Conservation (phyloP, 495 filamentous ascomycete species). For the Saxispiralis lemnorum region DNA sequence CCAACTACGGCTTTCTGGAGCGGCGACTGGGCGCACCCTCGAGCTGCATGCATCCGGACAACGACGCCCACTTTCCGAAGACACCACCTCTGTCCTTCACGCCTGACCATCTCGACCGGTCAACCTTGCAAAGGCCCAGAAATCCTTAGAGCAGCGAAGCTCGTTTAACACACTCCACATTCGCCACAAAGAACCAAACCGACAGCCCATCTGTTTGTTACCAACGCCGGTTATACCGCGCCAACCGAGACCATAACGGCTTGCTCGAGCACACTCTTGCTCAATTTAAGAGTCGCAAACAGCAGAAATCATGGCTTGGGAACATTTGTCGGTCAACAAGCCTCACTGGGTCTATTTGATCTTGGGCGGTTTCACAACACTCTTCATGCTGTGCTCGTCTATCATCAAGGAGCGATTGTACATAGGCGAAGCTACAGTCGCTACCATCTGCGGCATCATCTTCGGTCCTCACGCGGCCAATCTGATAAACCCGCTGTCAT, state of each 20-base stretch:
- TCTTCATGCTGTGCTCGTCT: conserved; percentile 97
- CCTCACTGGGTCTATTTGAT: conserved; percentile 98
- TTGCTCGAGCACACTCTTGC: too few species aligned
- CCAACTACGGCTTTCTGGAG: conserved; percentile 21
- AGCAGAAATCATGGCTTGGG: conserved; percentile 57
- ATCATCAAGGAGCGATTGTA: conserved; percentile 97
- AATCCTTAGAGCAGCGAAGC: neutral
- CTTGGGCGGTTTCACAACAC: conserved; percentile 86
- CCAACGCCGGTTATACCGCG: too few species aligned
- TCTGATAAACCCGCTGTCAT: conserved; percentile 65
- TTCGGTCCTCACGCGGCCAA: conserved; percentile 92
- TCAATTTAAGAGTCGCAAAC: too few species aligned
- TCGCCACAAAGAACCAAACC: neutral
- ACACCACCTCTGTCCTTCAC: neutral
- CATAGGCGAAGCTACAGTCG: conserved; percentile 95
- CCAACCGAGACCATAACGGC: too few species aligned
- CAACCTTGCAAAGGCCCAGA: too few species aligned
- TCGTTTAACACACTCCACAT: neutral
- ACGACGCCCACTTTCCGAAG: neutral
- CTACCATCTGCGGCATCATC: conserved; percentile 88
- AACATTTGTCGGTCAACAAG: conserved; percentile 79
- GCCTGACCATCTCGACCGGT: too few species aligned
- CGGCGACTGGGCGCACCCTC: conserved; percentile 37
- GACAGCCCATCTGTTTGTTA: too few species aligned
- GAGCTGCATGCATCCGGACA: conserved; percentile 28